Base-by-base conservation (phyloP, 306 rosid genomes). In the Alnus glutinosa region DNA sequence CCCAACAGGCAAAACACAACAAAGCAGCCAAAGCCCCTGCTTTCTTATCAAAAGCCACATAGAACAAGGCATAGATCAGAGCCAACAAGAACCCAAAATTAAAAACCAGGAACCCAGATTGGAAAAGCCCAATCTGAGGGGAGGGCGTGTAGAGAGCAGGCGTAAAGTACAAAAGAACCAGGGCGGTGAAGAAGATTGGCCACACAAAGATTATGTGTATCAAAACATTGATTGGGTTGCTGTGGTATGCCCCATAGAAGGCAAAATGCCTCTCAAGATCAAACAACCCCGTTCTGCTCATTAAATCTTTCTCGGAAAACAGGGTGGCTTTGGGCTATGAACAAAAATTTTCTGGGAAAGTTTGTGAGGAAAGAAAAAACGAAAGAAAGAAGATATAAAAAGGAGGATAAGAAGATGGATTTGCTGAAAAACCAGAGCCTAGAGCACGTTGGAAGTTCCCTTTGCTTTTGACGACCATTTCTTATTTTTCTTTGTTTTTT, bases 201-300 rank as follows among this genome's bases (percentile, higher is more conserved):
- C 98, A 95, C 0, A 92, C 96, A 58, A 92, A 86, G 11, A 91
- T 0, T 15, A 79, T 75, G 86, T 95, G 98, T 13, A 95, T 88
- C 15, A 68, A 13, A 5, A 92, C 78, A 80, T 95, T 92, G 7
- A 83, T 12, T 2, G 86, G 93, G 90, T 95, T 92, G 82, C 91
- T 89, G 81, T 95, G 98, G 52, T 95, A 89, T 0, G 98, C 95
- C 7, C 97, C 97, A 68, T 95, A 91, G 88, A 95, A 95, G 39
- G 97, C 92, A 74, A 92, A 95, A 71, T 92, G 95, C 83, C 69
- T 88, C 83, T 95, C 98, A 67, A 95, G 89, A 86, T 95, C 94
- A 18, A 92, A 66, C 48, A 92, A 28, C 3, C 88, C 91, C 28
- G 28, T 9, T 78, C 54, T 72, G 15, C 80, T 92, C 97, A 91